A percentile compares a stretch with the other conserved stretches of the same genome.
phyloP scores from a whole-genome alignment of 352 stramenopile genomes.

The Pythium rishiriense region DNA sequence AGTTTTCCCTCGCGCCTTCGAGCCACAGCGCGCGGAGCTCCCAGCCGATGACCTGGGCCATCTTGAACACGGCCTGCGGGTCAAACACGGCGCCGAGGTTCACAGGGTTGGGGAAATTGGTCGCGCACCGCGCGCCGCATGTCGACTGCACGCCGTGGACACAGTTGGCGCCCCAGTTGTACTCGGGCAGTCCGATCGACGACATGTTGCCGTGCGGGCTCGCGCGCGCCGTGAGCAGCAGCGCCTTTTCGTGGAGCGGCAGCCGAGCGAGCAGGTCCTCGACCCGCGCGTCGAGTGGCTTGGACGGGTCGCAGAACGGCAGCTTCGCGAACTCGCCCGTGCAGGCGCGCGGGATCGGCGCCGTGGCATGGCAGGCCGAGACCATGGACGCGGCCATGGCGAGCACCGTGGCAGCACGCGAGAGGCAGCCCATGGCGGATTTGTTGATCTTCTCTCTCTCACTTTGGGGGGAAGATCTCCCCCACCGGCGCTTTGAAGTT shows the following conservation, averaged over 20 bases:
- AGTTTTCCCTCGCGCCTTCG: slow-evolving; percentile 74
- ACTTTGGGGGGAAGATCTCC: no score
- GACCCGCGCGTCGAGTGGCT: slow-evolving; percentile 63
- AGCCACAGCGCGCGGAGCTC: slow-evolving; percentile 80
- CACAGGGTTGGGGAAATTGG: slow-evolving; percentile 90
- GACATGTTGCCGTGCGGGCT: slow-evolving; percentile 77
- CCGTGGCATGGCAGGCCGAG: not conserved
- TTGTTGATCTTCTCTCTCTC: no score
- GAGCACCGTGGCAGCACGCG: not conserved
- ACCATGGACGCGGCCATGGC: not conserved
- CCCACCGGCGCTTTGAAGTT: not conserved
- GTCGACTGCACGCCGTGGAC: slow-evolving; percentile 92
- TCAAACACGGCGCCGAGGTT: slow-evolving; percentile 91
- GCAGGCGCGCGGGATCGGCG: slow-evolving; percentile 62
- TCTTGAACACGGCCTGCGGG: slow-evolving; percentile 62
- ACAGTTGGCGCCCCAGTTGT: slow-evolving; percentile 94
- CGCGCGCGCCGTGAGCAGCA: slow-evolving; percentile 67
- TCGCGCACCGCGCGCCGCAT: slow-evolving; percentile 73
- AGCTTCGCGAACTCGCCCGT: slow-evolving; percentile 34
- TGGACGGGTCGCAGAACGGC: slow-evolving; percentile 78
- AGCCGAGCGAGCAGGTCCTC: slow-evolving; percentile 75
- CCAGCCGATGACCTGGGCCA: slow-evolving; percentile 88
- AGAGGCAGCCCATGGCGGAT: not conserved
- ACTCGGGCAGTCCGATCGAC: slow-evolving; percentile 81
- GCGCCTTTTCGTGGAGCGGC: slow-evolving; percentile 67